These are phyloP conservation scores for Anthoceros angustus DNA, from an alignment of 225 moss, liverwort and hornwort species.

Conservation along the genomic window DNA sequence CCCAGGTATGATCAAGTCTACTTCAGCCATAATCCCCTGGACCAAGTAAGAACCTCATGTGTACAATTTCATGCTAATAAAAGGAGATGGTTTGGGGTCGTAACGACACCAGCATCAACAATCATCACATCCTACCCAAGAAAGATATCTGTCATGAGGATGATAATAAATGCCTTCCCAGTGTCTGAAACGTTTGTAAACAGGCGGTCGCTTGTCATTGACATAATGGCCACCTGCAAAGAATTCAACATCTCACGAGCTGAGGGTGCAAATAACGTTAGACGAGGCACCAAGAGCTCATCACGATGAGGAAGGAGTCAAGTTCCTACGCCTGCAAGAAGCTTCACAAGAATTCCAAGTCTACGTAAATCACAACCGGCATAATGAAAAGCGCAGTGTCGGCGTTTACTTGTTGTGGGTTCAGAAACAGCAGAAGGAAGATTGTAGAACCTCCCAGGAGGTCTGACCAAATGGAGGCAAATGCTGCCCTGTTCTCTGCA, in stretches of 20 bases:
- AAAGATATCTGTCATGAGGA: constrained; percentile 87
- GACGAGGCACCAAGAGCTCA: neutral
- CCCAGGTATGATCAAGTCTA: neutral
- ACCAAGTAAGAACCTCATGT: neutral
- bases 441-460: constrained; percentile 51
- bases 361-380: neutral
- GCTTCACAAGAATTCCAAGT: neutral
- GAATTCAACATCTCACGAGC: neutral
- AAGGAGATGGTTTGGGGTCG: neutral
- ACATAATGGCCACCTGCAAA: constrained; percentile 65
- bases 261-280: neutral
- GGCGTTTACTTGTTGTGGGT: constrained; percentile 39
- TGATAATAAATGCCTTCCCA: constrained; percentile 95
- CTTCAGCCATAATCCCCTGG: neutral
- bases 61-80: neutral
- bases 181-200: constrained; percentile 97
- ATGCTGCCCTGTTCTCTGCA: constrained; percentile 63
- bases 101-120: constrained; percentile 8
- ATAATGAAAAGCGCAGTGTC: neutral
- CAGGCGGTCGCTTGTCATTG: constrained; percentile 71
- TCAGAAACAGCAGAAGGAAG: constrained; percentile 47
- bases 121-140: constrained; percentile 32
- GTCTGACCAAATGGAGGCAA: constrained; percentile 73
- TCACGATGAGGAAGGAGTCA: no score
- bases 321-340: no score